A percentile compares a stretch with the other conserved stretches of the same genome.
Conservation (phyloP, 352 stramenopile species). For the Phytophthora boehmeriae region DNA sequence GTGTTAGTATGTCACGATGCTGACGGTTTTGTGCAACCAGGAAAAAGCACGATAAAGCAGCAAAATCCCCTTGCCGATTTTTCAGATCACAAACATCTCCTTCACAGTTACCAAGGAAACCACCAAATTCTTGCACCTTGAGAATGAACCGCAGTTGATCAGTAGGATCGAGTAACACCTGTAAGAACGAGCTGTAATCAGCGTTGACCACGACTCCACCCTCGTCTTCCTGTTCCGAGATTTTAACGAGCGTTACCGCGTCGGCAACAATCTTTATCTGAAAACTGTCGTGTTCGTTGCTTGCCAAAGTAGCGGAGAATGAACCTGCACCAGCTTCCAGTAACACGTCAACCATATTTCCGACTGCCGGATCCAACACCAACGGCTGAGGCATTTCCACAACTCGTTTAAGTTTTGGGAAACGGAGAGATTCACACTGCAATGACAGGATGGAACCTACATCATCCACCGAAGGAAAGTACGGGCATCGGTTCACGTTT, state of each 20-base stretch:
- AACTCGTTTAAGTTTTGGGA: constrained; percentile 57
- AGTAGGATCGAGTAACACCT: constrained; percentile 72
- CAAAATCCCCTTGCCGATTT: constrained; percentile 40
- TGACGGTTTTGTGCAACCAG: constrained; percentile 79
- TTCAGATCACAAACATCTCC: constrained; percentile 73
- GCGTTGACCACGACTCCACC: constrained; percentile 60
- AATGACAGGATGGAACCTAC: constrained; percentile 60
- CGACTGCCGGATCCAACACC: constrained; percentile 62
- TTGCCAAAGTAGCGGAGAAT: constrained; percentile 81
- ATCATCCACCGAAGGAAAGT: constrained; percentile 78
- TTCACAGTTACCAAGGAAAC: constrained; percentile 61
- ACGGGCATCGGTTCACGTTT: constrained; percentile 53
- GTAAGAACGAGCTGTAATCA: constrained; percentile 62
- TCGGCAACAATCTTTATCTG: constrained; percentile 76
- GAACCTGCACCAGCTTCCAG: constrained; percentile 69
- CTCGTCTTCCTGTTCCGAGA: constrained; percentile 76
- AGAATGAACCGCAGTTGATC: constrained; percentile 74
- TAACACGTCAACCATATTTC: constrained; percentile 74
- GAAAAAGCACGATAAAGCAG: constrained; percentile 72
- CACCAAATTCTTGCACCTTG: constrained; percentile 81
- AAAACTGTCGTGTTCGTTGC: constrained; percentile 82
- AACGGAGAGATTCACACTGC: constrained; percentile 70
- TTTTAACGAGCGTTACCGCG: constrained; percentile 63
- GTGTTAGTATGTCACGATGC: constrained; percentile 76
- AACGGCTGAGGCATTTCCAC: constrained; percentile 57